phyloP scores from a whole-genome alignment of 2,329 filamentous ascomycete species.

The Phialocephala subalpina region DNA sequence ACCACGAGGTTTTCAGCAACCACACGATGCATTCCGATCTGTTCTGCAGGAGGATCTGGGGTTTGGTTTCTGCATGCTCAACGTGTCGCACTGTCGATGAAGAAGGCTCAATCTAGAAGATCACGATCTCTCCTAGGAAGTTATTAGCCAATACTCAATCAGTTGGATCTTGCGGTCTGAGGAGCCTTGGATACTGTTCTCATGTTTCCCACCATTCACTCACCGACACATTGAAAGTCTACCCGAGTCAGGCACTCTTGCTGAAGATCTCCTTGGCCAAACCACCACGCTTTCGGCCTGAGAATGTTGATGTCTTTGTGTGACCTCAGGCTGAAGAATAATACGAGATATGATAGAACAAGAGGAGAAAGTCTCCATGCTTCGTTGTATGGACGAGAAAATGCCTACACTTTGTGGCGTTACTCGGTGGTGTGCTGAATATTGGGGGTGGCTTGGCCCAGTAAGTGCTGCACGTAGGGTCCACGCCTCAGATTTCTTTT shows the following conservation, averaged over 20 bases:
- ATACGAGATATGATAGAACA: neutral
- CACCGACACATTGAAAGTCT: neutral
- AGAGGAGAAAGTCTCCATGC: neutral
- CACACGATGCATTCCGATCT: too few relatives aligned
- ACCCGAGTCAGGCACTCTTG: neutral
- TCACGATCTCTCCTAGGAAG: too few relatives aligned
- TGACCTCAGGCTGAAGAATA: neutral
- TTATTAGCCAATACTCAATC: neutral
- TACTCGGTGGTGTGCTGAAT: neutral
- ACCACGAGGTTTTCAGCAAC: too few relatives aligned
- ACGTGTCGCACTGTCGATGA: too few relatives aligned
- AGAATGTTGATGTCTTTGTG: neutral
- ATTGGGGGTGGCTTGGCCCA: too few relatives aligned
- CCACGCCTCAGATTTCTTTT: too few relatives aligned
- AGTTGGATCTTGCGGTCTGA: neutral
- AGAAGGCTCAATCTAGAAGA: too few relatives aligned
- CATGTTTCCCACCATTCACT: neutral
- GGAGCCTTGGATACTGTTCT: too few relatives aligned
- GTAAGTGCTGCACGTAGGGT: too few relatives aligned
- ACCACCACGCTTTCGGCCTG: neutral
- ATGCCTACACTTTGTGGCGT: neutral
- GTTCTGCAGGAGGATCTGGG: neutral
- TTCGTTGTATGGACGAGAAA: neutral
- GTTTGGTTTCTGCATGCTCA: too few relatives aligned
- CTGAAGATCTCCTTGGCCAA: neutral